phyloP scores from a whole-genome alignment of 1,284 basidiomycete genomes.

The Moniliophthora roreri region DNA sequence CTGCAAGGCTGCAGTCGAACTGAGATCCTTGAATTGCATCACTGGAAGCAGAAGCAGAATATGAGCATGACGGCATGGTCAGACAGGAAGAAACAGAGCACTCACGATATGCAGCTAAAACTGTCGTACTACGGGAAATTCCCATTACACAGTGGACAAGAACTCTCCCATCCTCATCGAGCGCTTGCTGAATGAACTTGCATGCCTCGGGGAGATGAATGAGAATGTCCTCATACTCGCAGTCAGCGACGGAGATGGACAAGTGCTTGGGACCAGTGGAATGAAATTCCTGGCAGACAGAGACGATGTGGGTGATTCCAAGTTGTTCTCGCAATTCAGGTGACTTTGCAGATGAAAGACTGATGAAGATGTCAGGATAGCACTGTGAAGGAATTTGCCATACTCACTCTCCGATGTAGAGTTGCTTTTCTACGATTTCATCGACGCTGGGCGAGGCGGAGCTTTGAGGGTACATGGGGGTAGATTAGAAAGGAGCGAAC shows the following conservation, averaged over 20 bases:
- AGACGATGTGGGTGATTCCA: constrained; percentile 58
- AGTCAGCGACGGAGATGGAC: constrained; percentile 52
- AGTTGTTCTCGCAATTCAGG: constrained; percentile 35
- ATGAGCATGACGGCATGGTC: neutral
- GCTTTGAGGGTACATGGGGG: constrained; percentile 3
- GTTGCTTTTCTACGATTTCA: constrained; percentile 30
- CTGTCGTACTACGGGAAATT: constrained; percentile 66
- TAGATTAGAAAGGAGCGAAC: neutral
- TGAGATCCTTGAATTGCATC: constrained; percentile 49
- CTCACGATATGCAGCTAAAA: constrained; percentile 64
- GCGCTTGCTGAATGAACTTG: constrained; percentile 52
- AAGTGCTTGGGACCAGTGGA: constrained; percentile 43
- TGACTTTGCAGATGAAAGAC: constrained; percentile 49
- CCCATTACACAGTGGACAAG: constrained; percentile 81
- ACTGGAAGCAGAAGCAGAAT: constrained; percentile 36
- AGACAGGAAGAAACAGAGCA: constrained; percentile 12
- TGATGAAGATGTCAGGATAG: constrained; percentile 21
- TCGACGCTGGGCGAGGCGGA: constrained; percentile 19
- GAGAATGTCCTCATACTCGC: constrained; percentile 60
- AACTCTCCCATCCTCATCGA: constrained; percentile 48
- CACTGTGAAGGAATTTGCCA: neutral
- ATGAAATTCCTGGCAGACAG: constrained; percentile 57
- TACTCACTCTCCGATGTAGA: constrained; percentile 44
- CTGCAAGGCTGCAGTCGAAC: constrained; percentile 41
- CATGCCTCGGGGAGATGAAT: constrained; percentile 53